Evolutionary conservation across 2,329 filamentous ascomycete genomes (phyloP).

Genomic region (Periconia sp.): DNA sequence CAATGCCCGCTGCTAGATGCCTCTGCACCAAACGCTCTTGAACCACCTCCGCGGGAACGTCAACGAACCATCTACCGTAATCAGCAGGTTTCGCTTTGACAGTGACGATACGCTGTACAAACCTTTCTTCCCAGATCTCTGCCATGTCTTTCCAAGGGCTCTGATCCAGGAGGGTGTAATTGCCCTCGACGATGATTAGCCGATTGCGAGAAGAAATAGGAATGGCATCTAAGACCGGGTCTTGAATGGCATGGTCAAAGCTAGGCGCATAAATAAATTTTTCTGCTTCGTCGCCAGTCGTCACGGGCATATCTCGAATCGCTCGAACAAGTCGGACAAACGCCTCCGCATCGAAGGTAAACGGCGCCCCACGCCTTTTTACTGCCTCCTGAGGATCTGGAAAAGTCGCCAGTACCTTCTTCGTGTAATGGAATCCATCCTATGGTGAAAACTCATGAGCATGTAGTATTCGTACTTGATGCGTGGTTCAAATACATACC

Average conservation of each 20-base stretch:
- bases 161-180: conserved; percentile 37
- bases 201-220: conserved; percentile 26
- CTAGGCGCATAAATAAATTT: conserved; percentile 22
- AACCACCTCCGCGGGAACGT: conserved; percentile 2
- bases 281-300: conserved; percentile 19
- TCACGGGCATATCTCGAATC: conserved; percentile 23
- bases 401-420: conserved; percentile 23
- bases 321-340: conserved; percentile 23
- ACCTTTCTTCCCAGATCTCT: too few species aligned
- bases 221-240: conserved; percentile 24
- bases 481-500: too few species aligned
- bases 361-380: conserved; percentile 30
- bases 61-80: conserved; percentile 10
- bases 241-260: conserved; percentile 33
- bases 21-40: conserved; percentile 1
- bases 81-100: too few species aligned
- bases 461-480: neutral
- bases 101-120: too few species aligned
- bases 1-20: conserved; percentile 7
- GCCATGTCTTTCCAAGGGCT: too few species aligned
- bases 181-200: conserved; percentile 31
- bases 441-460: conserved; percentile 10
- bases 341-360: conserved; percentile 30
- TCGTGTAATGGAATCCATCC: conserved; percentile 35
- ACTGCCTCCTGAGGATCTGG: conserved; percentile 26